Conservation (phyloP, 2,329 filamentous ascomycete species). For the Claviceps arundinis region DNA sequence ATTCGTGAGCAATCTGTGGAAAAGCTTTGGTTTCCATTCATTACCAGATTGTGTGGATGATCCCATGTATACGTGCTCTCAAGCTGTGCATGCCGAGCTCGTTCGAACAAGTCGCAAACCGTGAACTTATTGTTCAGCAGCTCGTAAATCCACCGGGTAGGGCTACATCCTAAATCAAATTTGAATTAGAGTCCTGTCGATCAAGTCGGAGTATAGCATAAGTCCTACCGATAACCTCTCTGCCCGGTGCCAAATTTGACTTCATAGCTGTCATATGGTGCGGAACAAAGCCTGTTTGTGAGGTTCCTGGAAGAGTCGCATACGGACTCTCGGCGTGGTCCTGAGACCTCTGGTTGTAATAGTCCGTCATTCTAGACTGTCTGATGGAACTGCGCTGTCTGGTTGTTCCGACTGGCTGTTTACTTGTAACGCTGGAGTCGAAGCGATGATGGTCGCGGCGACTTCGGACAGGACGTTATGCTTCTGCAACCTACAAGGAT, state of each 20-base stretch:
- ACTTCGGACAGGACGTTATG: background rate
- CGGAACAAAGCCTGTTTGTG: slow-evolving; percentile 14
- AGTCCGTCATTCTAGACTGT: slow-evolving; percentile 14
- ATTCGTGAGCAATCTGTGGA: slow-evolving; percentile 13
- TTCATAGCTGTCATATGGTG: slow-evolving; percentile 22
- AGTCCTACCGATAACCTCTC: slow-evolving; percentile 16
- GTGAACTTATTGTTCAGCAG: slow-evolving; percentile 24
- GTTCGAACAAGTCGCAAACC: slow-evolving; percentile 22
- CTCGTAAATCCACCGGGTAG: slow-evolving; percentile 29
- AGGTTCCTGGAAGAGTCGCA: slow-evolving; percentile 20
- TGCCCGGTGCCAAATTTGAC: slow-evolving; percentile 12
- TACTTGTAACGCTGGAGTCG: background rate
- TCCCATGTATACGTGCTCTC: slow-evolving; percentile 20
- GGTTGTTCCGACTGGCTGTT: background rate
- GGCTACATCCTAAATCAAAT: slow-evolving; percentile 19
- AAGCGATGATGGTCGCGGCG: background rate
- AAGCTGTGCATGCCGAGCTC: slow-evolving; percentile 17
- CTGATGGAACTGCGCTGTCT: background rate
- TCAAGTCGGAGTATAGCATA: background rate
- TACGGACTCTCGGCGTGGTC: slow-evolving; percentile 17
- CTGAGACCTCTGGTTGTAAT: slow-evolving; percentile 16
- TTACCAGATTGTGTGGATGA: slow-evolving; percentile 22
- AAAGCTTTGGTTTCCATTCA: slow-evolving; percentile 27
- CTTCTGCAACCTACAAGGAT: background rate
- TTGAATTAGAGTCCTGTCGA: background rate